phyloP scores from a whole-genome alignment of 352 stramenopile genomes.

The Globisporangium echinulatum region DNA sequence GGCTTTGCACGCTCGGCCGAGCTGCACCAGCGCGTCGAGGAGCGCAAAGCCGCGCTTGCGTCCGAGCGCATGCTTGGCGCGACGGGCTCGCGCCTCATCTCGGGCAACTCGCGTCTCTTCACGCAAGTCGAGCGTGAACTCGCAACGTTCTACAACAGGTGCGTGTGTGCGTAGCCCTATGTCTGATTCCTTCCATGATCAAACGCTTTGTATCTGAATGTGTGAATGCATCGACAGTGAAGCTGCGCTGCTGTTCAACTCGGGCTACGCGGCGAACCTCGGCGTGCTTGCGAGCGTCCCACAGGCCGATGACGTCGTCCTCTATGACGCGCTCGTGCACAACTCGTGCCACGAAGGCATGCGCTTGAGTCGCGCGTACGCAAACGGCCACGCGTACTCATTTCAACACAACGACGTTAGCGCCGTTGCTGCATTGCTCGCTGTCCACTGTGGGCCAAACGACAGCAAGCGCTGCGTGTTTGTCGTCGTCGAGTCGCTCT shows the following conservation, averaged over 20 bases:
- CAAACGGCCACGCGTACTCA: slow-evolving; percentile 26
- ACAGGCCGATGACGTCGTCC: slow-evolving; percentile 84
- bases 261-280: slow-evolving; percentile 95
- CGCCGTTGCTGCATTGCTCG: background rate
- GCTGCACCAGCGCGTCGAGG: slow-evolving; percentile 47
- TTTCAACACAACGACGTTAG: slow-evolving; percentile 92
- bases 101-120: slow-evolving; percentile 88
- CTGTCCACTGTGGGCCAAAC: background rate
- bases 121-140: slow-evolving; percentile 85
- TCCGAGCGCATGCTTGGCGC: slow-evolving; percentile 22
- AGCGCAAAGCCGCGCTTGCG: slow-evolving; percentile 31
- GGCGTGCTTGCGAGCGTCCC: slow-evolving; percentile 91
- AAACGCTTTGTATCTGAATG: background rate
- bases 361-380: slow-evolving; percentile 72
- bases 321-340: slow-evolving; percentile 96
- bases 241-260: slow-evolving; percentile 94
- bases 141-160: slow-evolving; percentile 85
- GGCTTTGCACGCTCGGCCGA: slow-evolving; percentile 79
- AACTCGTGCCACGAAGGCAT: slow-evolving; percentile 95
- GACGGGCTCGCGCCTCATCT: slow-evolving; percentile 94
- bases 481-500: slow-evolving; percentile 97
- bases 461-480: slow-evolving; percentile 54
- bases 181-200: slow-evolving; percentile 11
- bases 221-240: slow-evolving; percentile 32
- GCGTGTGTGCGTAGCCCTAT: background rate